Evolutionary conservation across 257 asterid species (phyloP), one percentile per base, ranked within the genome.

Genomic region (Primulina tabacum): DNA sequence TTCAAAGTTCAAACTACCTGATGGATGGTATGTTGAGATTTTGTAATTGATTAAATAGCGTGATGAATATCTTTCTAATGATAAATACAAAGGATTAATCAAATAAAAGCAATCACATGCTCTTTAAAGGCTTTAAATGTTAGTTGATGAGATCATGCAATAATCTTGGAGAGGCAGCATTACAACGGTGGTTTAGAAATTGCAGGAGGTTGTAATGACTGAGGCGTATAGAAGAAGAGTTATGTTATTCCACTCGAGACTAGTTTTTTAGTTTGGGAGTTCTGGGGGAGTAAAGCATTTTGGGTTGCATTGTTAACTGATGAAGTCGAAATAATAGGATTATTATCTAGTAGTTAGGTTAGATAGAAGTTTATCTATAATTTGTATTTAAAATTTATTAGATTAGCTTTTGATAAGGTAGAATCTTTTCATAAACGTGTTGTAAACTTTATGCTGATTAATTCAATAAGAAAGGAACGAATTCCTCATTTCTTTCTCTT

Each of bases 1-100:
- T 52, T 73, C 52, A 43, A 29, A 38, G 29, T 52, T 73, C 52
- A 43, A 29, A 38, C 56, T 29, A 30, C 71, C 56, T 17, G 37
- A 33, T 53, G 67, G 32, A 37, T 76, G 53, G 26, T 68, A 53
- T 16, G 71, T 20, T 71, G 59, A 55, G 68, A 65, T 67, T 64
- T 64, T 21, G 5, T 64, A 66, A 20, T 10, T 64, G 30, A 60
- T 35, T 28, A 30, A 58, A 14, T 66, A 55, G 43, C 58, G 37
- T 4, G 38, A 11, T 76, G 67, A 68, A 12, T 32, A 21, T 18
- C 60, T 20, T 67, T 63, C 59, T 65, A 53, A 52, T 77, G 20
- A 20, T 47, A 18, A 62, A 14, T 43, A 57, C 28, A 11, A 60
- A 50, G 34, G 37, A 17, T 29, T 14, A n/a, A 4, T 38, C 20